phyloP scores from a whole-genome alignment of 495 filamentous ascomycete genomes.

The Letharia lupina region DNA sequence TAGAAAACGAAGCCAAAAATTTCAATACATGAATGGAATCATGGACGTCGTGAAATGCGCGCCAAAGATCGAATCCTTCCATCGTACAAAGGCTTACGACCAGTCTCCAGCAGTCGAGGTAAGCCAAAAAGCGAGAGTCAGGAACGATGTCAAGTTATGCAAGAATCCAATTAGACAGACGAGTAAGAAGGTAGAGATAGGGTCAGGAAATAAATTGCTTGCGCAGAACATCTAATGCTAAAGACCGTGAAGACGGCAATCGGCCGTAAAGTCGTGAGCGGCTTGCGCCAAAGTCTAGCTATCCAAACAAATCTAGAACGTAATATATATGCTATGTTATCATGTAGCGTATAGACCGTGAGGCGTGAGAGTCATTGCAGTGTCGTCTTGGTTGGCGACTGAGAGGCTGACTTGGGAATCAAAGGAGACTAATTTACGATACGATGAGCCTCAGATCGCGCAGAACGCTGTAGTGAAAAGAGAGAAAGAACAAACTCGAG shows the following conservation, averaged over 20 bases:
- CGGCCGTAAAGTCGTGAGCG: not conserved
- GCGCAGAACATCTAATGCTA: not conserved
- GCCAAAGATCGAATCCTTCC: not conserved
- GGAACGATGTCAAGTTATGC: not conserved
- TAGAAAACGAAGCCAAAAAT: not conserved
- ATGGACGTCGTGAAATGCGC: not conserved
- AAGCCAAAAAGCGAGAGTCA: not conserved
- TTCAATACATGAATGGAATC: not conserved
- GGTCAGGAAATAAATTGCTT: not conserved
- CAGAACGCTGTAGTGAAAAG: not conserved
- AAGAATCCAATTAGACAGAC: not conserved
- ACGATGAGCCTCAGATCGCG: not conserved
- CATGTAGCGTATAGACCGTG: not conserved
- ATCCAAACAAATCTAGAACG: not conserved
- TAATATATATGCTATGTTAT: not conserved
- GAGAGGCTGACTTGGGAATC: no score
- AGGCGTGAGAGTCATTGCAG: constrained; percentile 1
- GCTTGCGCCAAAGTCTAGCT: not conserved
- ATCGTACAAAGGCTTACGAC: constrained; percentile 1
- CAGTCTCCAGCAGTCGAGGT: not conserved
- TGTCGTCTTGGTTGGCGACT: not conserved
- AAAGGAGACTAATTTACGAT: not conserved
- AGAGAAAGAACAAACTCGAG: not conserved
- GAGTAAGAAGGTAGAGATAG: not conserved
- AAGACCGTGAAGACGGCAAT: not conserved